Evolutionary conservation across 345 rosid species (phyloP).

Genomic region (Isatis tinctoria): DNA sequence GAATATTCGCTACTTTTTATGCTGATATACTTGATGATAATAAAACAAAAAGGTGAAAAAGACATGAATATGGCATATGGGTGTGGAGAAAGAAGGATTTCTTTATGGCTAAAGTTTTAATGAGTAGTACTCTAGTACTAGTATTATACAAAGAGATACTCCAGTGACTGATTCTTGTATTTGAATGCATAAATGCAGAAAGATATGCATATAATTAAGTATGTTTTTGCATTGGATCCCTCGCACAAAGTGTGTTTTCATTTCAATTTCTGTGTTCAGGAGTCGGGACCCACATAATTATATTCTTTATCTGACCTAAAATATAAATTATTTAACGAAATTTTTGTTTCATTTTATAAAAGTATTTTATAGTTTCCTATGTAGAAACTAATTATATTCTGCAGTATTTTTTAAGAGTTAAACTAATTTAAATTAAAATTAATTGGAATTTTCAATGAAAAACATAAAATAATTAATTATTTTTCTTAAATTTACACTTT

Average conservation of each 20-base stretch:
- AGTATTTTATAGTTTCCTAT: too few relatives aligned
- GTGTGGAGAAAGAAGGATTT: conserved; percentile 12
- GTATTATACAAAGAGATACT: background rate
- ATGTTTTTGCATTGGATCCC: conserved; percentile 74
- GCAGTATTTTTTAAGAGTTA: too few relatives aligned
- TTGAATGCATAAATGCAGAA: conserved; percentile 2
- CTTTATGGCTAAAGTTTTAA: conserved; percentile 16
- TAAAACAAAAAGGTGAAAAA: conserved; percentile 22
- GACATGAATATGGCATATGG: conserved; percentile 16
- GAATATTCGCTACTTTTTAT: background rate
- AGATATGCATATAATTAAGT: conserved; percentile 3
- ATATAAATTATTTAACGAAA: too few relatives aligned
- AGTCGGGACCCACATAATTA: conserved; percentile 16
- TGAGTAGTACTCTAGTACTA: background rate
- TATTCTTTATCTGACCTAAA: background rate
- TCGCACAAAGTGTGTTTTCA: conserved; percentile 48
- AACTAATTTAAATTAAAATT: too few relatives aligned
- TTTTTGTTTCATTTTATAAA: too few relatives aligned
- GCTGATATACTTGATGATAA: conserved; percentile 12
- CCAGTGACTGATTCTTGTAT: background rate
- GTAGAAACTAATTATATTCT: too few relatives aligned
- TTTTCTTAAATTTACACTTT: too few relatives aligned
- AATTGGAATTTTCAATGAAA: too few relatives aligned
- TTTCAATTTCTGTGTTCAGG: conserved; percentile 20
- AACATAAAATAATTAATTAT: too few relatives aligned